Conservation (phyloP, 73 alveolate genomes). For the Stentor roeselii region DNA sequence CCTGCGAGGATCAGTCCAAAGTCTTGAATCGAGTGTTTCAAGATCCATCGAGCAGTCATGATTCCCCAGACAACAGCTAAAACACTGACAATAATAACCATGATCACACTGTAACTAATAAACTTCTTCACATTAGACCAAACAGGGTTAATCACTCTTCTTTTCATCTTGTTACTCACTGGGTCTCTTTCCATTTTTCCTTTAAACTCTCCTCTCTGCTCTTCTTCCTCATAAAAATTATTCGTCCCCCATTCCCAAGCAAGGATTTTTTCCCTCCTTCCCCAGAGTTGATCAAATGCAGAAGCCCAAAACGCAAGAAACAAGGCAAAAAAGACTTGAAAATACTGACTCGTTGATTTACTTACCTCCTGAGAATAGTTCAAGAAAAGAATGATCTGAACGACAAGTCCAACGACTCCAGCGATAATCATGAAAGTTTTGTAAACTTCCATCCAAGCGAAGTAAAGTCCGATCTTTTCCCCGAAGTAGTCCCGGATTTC, state of each 20-base stretch:
- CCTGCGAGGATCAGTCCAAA: too few species aligned
- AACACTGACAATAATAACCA: slow-evolving; percentile 21
- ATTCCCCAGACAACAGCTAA: slow-evolving; percentile 26
- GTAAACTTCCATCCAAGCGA: slow-evolving; percentile 30
- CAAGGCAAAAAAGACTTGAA: slow-evolving; percentile 13
- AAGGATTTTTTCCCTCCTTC: slow-evolving; percentile 18
- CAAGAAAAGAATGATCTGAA: neutral
- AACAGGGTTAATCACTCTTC: neutral
- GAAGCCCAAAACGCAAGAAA: slow-evolving; percentile 34
- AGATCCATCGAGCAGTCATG: neutral
- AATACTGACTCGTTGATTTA: neutral
- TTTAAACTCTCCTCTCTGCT: slow-evolving; percentile 27
- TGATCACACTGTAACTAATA: slow-evolving; percentile 15
- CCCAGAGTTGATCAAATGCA: slow-evolving; percentile 34
- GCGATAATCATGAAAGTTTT: neutral
- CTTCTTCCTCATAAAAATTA: slow-evolving; percentile 39
- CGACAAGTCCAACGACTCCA: slow-evolving; percentile 1
- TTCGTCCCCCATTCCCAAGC: slow-evolving; percentile 46
- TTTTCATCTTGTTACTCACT: slow-evolving; percentile 28
- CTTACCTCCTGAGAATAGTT: neutral
- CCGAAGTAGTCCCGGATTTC: slow-evolving; percentile 16
- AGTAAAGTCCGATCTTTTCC: slow-evolving; percentile 22
- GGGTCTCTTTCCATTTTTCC: slow-evolving; percentile 31
- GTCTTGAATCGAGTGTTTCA: too few species aligned
- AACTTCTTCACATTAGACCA: neutral